Conservation (phyloP, 2,329 filamentous ascomycete genomes). For the Rhynchosporium graminicola region DNA sequence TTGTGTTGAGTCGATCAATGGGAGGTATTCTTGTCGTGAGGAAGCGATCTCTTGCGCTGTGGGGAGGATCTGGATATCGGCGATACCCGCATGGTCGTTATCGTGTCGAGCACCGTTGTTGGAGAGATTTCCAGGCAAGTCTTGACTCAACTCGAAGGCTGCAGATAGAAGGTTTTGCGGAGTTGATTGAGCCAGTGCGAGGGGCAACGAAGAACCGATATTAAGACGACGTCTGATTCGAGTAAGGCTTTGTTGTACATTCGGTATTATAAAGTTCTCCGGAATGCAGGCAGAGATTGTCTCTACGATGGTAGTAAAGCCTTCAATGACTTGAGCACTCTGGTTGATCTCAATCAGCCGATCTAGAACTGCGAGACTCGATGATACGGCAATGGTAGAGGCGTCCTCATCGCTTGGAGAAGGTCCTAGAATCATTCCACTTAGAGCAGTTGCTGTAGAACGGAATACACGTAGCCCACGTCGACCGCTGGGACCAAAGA, state of each 20-base stretch:
- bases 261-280: constrained; percentile 27
- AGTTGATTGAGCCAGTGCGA: constrained; percentile 23
- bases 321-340: constrained; percentile 39
- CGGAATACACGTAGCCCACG: constrained; percentile 43
- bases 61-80: constrained; percentile 51
- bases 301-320: constrained; percentile 35
- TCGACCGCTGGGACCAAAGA: constrained; percentile 46
- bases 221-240: constrained; percentile 34
- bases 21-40: constrained; percentile 48
- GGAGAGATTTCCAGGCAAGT: constrained; percentile 41
- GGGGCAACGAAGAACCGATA: constrained; percentile 32
- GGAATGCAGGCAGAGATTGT: constrained; percentile 32
- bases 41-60: constrained; percentile 51
- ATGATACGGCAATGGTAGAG: constrained; percentile 30
- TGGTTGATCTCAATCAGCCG: constrained; percentile 43
- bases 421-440: constrained; percentile 27
- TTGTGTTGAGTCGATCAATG: constrained; percentile 43
- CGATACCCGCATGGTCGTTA: constrained; percentile 51
- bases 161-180: constrained; percentile 23
- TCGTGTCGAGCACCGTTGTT: constrained; percentile 46
- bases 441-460: constrained; percentile 35
- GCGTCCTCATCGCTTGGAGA: constrained; percentile 24
- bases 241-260: constrained; percentile 31
- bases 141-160: constrained; percentile 33
- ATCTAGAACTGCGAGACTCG: constrained; percentile 35